A percentile compares a stretch with the other conserved stretches of the same genome.
Conservation (phyloP, 1,139 yeast species). For the Diutina pseudorugosa region DNA sequence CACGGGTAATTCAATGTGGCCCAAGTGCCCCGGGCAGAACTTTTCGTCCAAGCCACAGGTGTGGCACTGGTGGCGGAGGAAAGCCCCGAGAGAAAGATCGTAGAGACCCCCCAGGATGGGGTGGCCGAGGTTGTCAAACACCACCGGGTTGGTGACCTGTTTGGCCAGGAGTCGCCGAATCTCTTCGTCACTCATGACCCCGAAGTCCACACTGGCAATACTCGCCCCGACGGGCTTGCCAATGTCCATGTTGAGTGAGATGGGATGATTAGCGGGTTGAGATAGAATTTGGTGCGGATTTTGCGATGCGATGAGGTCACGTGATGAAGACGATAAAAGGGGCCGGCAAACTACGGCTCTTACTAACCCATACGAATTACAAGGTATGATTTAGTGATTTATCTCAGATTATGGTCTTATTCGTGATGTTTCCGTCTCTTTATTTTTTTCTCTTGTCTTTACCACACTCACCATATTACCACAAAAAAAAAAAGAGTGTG, state of each 20-base stretch:
- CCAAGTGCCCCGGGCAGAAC: constrained; percentile 96
- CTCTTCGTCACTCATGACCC: constrained; percentile 72
- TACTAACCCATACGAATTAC: no score
- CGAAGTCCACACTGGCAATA: constrained; percentile 85
- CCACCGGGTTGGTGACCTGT: constrained; percentile 90
- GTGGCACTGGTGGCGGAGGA: constrained; percentile 74
- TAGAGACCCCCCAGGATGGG: constrained; percentile 91
- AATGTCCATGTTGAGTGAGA: constrained; percentile 56
- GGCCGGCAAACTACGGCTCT: no score
- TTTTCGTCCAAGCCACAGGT: constrained; percentile 95
- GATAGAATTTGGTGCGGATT: neutral
- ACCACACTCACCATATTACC: no score
- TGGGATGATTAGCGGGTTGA: neutral
- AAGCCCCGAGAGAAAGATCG: constrained; percentile 91
- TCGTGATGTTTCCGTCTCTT: no score
- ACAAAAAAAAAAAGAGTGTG: no score
- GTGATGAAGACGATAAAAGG: neutral
- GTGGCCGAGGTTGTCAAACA: constrained; percentile 90
- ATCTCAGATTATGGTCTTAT: no score
- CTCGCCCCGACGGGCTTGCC: constrained; percentile 94
- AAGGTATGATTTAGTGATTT: no score
- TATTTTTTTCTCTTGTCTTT: no score
- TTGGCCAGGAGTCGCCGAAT: constrained; percentile 81
- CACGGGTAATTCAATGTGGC: constrained; percentile 92
- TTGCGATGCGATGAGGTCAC: neutral